Evolutionary conservation across 495 filamentous ascomycete genomes (phyloP), one percentile per base, ranked within the genome.

Genomic region (Podospora anserina): DNA sequence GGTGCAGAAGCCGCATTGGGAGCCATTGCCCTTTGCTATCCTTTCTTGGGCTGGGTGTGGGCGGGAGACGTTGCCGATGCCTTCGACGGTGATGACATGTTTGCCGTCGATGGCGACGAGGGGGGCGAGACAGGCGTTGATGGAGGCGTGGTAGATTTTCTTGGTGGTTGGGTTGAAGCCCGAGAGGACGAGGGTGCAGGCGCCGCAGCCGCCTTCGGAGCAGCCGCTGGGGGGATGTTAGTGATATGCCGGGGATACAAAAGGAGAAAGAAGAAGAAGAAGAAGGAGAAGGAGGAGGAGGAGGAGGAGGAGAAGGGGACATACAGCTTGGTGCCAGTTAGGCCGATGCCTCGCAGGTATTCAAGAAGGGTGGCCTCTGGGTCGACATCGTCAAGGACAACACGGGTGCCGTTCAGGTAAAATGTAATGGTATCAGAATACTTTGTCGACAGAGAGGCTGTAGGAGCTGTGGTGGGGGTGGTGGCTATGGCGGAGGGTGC

Each of bases 51-150:
- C 82, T 3, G 95, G 92, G 82, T 99, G 95, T 13, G 95, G 95
- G 53, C 85, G 86, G 78, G 93, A 90, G 61, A 90, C 88, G 74
- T 91, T 91, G 11, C 95, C 95, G 77, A 99, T 97, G n/a, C 95
- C 95, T 78, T 99, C 95, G 15, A 99, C 88, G 7, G 95, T 99
- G 72, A 99, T 94, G 69, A 99, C 94, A 85, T 99, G 95, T 78
- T 99, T 99, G 27, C 95, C 95, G 79, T 97, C 95, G 16, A 99
- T 86, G 69, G 92, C 94, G 34, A 93, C 89, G 63, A 99, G 83
- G 0, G 95, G 95, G 16, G 94, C 94, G 39, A 99, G 85, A 76
- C 95, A 99, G 56, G 95, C 95, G 76, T 98, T 98, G 64, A 97
- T 91, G 23, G 89, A 92, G 64, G 93, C 92, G 78, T 98, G 93